Base-by-base conservation (phyloP, 257 asterid genomes). In the Nicotiana attenuata region DNA sequence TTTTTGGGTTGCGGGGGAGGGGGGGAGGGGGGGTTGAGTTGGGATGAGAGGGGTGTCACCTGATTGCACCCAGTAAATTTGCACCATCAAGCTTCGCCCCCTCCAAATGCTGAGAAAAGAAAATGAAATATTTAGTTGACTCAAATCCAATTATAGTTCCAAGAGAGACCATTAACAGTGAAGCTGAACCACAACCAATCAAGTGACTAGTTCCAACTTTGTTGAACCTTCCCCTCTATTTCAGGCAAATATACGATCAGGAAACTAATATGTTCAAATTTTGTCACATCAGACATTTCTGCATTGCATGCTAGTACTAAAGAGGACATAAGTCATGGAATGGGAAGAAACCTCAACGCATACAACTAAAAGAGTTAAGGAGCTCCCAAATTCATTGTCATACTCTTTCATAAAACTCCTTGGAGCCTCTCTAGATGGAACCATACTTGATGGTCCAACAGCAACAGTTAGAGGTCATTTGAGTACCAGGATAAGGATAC, bases 41-140 rank as follows among this genome's bases (percentile, higher is more conserved):
- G 57, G 11, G 57, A 14, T 69, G 31, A 38, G 33, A 5, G 77
- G 20, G 29, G 20, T 20, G 45, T 89, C 87, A 91, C 86, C 98
- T 90, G 85, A 92, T 92, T 65, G 97, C 90, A 68, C 93, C 98
- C 69, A 90, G 88, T 85, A 94, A 81, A 87, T 94, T 94, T 83
- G 97, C 97, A 61, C 98, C 97, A 80, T 91, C 94, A 80, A 94
- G 98, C 85, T 71, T 94, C 47, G 98, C 97, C 14, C 97, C 98
- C 85, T 89, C 94, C 87, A 94, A 83, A 84, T 91, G 93, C 97
- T 93, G 91, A 80, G 55, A 47, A 67, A 67, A 67, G 29, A 65
- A 22, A n/a, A 26, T 33, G 82, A 35, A 55, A 80, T 56, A 41
- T 41, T 69, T 69, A 69, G 76, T 20, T 55, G 28, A 61, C 45